Percentiles rank a stretch among this genome's conserved stretches.
Conservation (phyloP, 2,329 filamentous ascomycete genomes). For the Lomentospora prolificans region DNA sequence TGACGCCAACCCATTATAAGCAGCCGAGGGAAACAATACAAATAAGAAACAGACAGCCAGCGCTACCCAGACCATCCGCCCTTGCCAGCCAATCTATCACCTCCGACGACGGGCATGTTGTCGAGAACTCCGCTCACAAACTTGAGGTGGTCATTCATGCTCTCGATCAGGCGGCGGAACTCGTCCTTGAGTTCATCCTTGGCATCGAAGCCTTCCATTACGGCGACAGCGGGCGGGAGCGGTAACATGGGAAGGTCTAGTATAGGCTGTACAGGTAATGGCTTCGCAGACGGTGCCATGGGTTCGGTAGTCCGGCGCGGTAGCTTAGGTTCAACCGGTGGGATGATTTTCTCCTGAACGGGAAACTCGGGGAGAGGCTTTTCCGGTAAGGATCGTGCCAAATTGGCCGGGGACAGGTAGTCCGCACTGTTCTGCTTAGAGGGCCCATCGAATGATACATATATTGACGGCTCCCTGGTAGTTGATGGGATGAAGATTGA, state of each 20-base stretch:
- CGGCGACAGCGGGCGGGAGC: conserved; percentile 35
- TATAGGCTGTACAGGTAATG: not conserved
- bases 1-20: too few relatives aligned
- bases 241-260: conserved; percentile 26
- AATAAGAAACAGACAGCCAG: not conserved
- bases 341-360: not conserved
- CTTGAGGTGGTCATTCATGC: conserved; percentile 35
- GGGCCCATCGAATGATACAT: conserved; percentile 42
- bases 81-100: not conserved
- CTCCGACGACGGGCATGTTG: conserved; percentile 25
- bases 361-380: not conserved
- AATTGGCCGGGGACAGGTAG: conserved; percentile 21
- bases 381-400: not conserved
- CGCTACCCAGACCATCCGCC: not conserved
- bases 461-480: conserved; percentile 47
- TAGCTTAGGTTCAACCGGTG: not conserved
- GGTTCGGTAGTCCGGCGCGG: conserved; percentile 4
- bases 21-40: not conserved
- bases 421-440: conserved; percentile 34
- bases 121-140: conserved; percentile 34
- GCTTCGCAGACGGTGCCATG: not conserved
- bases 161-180: conserved; percentile 40
- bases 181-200: conserved; percentile 39
- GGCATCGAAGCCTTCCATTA: conserved; percentile 44
- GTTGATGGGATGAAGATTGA: conserved; percentile 38